Evolutionary conservation across 352 stramenopile genomes (phyloP), one percentile per base, ranked within the genome.

Genomic region (Heterotrichella gracilis): DNA sequence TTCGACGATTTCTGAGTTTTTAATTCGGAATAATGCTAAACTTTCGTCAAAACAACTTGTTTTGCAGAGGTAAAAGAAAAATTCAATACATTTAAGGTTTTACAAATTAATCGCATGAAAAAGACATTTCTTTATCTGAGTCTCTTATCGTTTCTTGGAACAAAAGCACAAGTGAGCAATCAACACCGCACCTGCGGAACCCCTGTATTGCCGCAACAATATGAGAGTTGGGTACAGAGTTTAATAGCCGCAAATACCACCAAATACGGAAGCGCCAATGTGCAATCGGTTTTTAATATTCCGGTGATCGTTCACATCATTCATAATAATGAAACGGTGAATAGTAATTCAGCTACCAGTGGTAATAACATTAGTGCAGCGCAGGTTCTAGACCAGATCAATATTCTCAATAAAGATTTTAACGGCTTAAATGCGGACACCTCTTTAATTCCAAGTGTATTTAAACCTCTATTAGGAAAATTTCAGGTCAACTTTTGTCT

Each of bases 381-480:
- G 9, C 32, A 53, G 32, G 32, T 53, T 17, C 9, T 53, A n/a
- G 32, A 53, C n/a, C 32, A 53, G 32, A 53, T 53, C 32, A 53
- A 53, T n/a, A 53, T 53, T n/a, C 32, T 53, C 32, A 53, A 53
- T n/a, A 53, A 53, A 53, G 32, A 53, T 53, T 53, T 53, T 53
- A 53, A 53, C n/a, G 32, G 32, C 32, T 17, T 17, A 9, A 53
- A 53, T 53, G 32, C 32, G 9, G 32, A 53, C n/a, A 53, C 32
- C 32, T 17, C n/a, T 53, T n/a, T 53, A n/a, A 53, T 53, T 17
- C 32, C 32, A 17, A n/a, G 9, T 53, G 32, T 53, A 17, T 53
- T 53, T 53, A 53, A 53, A 53, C 32, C 32, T 9, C 32, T 53
- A n/a, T 17, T 53, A 9, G 32, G 32, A 17, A 53, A 53, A 53